Evolutionary conservation across 192 early-diverging fungal species (phyloP), one percentile per base, ranked within the genome.

Genomic region (Coemansia nantahalensis): DNA sequence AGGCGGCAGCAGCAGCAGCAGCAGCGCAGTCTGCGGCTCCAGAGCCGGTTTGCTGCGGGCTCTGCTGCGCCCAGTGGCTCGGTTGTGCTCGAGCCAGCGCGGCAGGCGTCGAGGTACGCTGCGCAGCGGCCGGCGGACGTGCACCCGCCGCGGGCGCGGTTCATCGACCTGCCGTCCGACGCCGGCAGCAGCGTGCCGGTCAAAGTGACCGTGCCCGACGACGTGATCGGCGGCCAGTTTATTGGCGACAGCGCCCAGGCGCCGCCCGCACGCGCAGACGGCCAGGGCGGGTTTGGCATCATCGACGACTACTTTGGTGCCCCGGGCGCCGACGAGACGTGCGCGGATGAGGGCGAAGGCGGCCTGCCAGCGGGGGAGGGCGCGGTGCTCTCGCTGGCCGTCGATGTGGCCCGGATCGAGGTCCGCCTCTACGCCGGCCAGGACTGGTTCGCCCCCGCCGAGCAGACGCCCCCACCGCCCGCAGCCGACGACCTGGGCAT

Each of bases 291-390:
- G 19, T 68, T 75, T 62, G 57, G 47, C 16, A 44, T 75, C 21
- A 75, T 75, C 24, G 65, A 75, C 16, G 56, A 75, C 48, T 75
- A 75, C 61, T 75, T 75, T 42, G 54, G 54, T 17, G 65, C 32
- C 10, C 72, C 72, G 0, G 53, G 21, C 5, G 53, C 54, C 6
- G 72, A 54, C 16, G 65, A 68, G 15, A 37, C 38, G 23, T 45
- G 51, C 17, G 54, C 56, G 4, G 59, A 69, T 3, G 64, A 67
- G 4, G 39, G 18, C 9, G 51, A 48, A 7, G 37, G 50, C 17
- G 15, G 12, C 16, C 18, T n/a, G n/a, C n/a, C 13, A 17, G 50
- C 48, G 15, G 51, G 39, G 1, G 37, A 41, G 49, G 22, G 45
- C 30, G 47, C 52, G 14, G 56, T 75, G 2, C 33, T 75, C 15